These are phyloP conservation scores for Cucurbita argyrosperma DNA, from an alignment of 306 rosid species.

Conservation along the genomic window DNA sequence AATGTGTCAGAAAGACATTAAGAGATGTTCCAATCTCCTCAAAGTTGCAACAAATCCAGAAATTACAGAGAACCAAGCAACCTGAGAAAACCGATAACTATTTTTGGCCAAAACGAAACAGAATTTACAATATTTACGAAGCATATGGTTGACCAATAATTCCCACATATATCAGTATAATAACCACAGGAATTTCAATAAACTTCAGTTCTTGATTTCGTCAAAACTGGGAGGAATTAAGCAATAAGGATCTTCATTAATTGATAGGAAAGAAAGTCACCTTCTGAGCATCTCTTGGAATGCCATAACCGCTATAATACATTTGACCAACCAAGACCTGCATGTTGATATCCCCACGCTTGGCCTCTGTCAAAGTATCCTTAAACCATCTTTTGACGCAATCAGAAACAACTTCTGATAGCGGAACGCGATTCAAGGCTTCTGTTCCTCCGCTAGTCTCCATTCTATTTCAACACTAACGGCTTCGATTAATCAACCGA, in stretches of 20 bases:
- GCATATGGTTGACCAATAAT: neutral
- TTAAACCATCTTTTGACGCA: constrained; percentile 90
- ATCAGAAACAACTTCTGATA: constrained; percentile 71
- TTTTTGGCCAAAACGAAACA: neutral
- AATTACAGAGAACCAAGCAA: neutral
- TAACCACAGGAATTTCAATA: neutral
- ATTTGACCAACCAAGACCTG: constrained; percentile 89
- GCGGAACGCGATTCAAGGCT: constrained; percentile 32
- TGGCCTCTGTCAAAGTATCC: constrained; percentile 77
- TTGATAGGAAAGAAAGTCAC: constrained; percentile 14
- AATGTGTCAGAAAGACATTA: neutral
- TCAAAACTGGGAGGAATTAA: neutral
- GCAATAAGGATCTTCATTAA: neutral
- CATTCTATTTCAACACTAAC: constrained; percentile 27
- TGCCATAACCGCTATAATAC: constrained; percentile 84
- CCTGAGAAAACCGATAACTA: neutral
- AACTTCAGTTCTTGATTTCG: neutral
- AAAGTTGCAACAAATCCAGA: neutral
- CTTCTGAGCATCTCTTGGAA: constrained; percentile 76
- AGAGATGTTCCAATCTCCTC: neutral
- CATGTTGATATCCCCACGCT: constrained; percentile 77
- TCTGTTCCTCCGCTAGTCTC: constrained; percentile 36
- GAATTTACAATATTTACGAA: neutral
- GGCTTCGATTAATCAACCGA: constrained; percentile 7
- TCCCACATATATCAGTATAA: neutral